Percentiles rank a stretch among this genome's conserved stretches.
Evolutionary conservation across 2,329 filamentous ascomycete species (phyloP).

Genomic region (Didymellaceae sp.): DNA sequence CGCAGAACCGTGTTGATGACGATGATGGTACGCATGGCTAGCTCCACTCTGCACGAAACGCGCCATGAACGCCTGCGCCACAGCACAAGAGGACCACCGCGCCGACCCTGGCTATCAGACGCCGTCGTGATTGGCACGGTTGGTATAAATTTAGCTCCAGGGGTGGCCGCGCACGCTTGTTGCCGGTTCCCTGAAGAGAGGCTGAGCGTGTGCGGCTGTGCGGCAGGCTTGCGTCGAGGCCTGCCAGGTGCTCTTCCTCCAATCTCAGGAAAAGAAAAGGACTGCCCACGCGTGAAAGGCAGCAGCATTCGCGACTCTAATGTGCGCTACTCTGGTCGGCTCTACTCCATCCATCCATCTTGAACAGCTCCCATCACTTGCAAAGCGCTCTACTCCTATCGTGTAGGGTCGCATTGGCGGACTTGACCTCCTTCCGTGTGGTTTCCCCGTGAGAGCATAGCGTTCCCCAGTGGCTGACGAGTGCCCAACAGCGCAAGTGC

Average conservation of each 20-base stretch:
- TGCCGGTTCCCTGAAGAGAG: conserved; percentile 1
- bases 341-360: too few relatives aligned
- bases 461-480: conserved; percentile 4
- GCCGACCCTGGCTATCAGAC: background rate
- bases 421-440: too few relatives aligned
- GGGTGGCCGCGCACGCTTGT: background rate
- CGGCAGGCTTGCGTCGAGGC: background rate
- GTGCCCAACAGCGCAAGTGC: conserved; percentile 4
- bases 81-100: conserved; percentile 2
- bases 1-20: conserved; percentile 7
- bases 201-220: conserved; percentile 13
- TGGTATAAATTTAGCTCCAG: conserved; percentile 7
- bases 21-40: conserved; percentile 6
- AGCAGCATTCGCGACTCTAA: too few relatives aligned
- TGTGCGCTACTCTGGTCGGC: background rate
- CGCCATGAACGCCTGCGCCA: conserved; percentile 10
- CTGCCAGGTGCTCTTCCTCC: background rate
- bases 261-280: background rate
- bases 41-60: conserved; percentile 4
- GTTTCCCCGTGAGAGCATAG: too few relatives aligned
- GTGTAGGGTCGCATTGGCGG: too few relatives aligned
- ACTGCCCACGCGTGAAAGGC: background rate
- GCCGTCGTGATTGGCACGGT: background rate
- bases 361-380: too few relatives aligned
- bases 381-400: too few relatives aligned